These are phyloP conservation scores for Magnusiomyces fungicola DNA, from an alignment of 1,139 yeast genomes.

Conservation along the genomic window DNA sequence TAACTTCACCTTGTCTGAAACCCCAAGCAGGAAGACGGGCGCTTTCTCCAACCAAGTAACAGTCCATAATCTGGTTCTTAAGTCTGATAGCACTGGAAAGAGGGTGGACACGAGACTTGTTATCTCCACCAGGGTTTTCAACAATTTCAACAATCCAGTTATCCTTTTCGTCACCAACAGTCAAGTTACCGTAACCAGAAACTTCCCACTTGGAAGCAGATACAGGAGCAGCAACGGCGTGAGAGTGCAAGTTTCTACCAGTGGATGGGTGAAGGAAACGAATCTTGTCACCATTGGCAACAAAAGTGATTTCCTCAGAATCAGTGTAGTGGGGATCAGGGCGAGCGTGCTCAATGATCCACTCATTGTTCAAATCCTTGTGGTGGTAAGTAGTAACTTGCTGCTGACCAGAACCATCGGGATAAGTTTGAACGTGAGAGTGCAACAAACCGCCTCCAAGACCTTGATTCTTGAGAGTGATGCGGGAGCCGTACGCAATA, in stretches of 20 bases:
- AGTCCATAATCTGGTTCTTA: slow-evolving; percentile 56
- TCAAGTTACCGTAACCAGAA: slow-evolving; percentile 83
- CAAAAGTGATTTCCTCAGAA: slow-evolving; percentile 48
- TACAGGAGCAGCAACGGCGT: slow-evolving; percentile 75
- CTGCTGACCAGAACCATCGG: slow-evolving; percentile 94
- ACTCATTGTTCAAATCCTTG: slow-evolving; percentile 85
- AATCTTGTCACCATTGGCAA: slow-evolving; percentile 66
- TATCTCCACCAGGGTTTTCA: slow-evolving; percentile 67
- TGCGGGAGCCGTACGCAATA: slow-evolving; percentile 66
- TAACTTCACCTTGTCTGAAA: slow-evolving; percentile 94
- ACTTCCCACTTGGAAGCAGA: slow-evolving; percentile 69
- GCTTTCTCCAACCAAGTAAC: slow-evolving; percentile 86
- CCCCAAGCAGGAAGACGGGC: slow-evolving; percentile 91
- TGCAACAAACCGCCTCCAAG: slow-evolving; percentile 88
- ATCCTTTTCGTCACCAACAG: slow-evolving; percentile 85
- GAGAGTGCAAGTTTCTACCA: slow-evolving; percentile 88
- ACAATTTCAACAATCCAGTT: slow-evolving; percentile 88
- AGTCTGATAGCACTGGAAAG: slow-evolving; percentile 81
- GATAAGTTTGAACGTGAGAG: slow-evolving; percentile 88
- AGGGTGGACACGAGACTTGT: slow-evolving; percentile 59
- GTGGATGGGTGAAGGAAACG: slow-evolving; percentile 76
- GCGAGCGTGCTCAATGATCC: slow-evolving; percentile 78
- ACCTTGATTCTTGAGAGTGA: slow-evolving; percentile 86
- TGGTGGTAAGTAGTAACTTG: slow-evolving; percentile 93
- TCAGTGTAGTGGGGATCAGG: slow-evolving; percentile 46